Conservation (phyloP, 257 asterid species). For the Nicotiana otophora region DNA sequence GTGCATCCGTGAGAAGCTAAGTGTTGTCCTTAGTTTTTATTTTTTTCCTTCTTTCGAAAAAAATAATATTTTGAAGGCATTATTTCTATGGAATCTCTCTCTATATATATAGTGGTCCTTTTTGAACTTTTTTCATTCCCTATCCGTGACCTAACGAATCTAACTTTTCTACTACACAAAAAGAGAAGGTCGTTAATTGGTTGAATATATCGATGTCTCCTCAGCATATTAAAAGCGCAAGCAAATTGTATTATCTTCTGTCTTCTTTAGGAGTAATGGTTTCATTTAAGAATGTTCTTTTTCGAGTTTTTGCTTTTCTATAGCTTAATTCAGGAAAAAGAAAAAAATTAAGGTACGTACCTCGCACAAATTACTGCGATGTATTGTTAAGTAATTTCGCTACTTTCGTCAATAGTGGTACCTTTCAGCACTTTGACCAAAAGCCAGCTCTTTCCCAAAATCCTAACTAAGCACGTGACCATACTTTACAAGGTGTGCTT, state of each 20-base stretch:
- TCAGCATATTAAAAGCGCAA: neutral
- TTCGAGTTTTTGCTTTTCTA: too few species aligned
- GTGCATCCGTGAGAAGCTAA: neutral
- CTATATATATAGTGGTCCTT: neutral
- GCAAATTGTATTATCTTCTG: neutral
- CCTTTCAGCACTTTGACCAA: too few species aligned
- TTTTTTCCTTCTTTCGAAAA: too few species aligned
- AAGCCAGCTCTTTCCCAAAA: too few species aligned
- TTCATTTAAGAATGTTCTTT: neutral
- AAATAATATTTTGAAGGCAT: neutral
- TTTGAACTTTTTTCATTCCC: neutral
- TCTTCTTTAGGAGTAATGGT: neutral
- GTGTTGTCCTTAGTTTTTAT: neutral
- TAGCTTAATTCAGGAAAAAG: too few species aligned
- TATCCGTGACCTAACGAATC: neutral
- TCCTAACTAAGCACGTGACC: too few species aligned
- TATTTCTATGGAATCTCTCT: neutral
- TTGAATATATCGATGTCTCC: neutral
- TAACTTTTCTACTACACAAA: neutral
- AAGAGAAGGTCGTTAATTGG: neutral
- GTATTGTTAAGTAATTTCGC: too few species aligned
- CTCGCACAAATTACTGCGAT: too few species aligned
- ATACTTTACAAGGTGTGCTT: too few species aligned
- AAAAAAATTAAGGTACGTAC: too few species aligned
- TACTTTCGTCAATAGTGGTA: too few species aligned